phyloP scores from a whole-genome alignment of 345 rosid species.

The Combretum micranthum region DNA sequence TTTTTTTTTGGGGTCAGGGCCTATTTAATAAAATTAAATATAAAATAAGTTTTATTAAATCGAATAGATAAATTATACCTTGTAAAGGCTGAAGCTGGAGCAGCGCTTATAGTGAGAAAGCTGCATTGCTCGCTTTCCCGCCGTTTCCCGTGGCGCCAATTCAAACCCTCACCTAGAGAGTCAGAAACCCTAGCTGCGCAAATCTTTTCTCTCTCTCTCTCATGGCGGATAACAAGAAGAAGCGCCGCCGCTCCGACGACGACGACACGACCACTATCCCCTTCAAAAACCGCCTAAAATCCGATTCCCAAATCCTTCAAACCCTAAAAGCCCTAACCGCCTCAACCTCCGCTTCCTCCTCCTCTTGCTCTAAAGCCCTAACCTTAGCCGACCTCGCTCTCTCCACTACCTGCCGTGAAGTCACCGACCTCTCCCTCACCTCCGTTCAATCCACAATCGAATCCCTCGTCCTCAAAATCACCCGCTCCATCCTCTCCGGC shows the following conservation, averaged over 20 bases:
- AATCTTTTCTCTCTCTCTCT: not conserved
- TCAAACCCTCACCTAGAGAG: too few species aligned
- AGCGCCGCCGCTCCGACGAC: constrained; percentile 62
- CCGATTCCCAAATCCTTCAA: constrained; percentile 52
- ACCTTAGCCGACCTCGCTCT: constrained; percentile 81
- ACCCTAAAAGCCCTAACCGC: constrained; percentile 24
- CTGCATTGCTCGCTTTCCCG: too few species aligned
- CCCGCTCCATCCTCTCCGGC: constrained; percentile 79
- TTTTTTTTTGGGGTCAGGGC: too few species aligned
- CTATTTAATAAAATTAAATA: too few species aligned
- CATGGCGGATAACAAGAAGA: constrained; percentile 55
- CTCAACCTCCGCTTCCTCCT: constrained; percentile 19
- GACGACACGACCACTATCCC: constrained; percentile 42
- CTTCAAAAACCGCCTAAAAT: constrained; percentile 57
- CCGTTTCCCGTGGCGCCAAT: too few species aligned
- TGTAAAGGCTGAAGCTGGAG: too few species aligned
- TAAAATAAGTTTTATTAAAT: too few species aligned
- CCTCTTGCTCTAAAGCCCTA: constrained; percentile 51
- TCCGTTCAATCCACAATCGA: constrained; percentile 81
- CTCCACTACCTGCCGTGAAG: constrained; percentile 71
- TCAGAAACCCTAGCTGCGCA: not conserved
- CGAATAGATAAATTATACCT: too few species aligned
- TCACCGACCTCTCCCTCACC: constrained; percentile 72
- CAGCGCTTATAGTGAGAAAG: too few species aligned
- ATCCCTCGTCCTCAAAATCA: constrained; percentile 52